Evolutionary conservation across 805 yeast genomes (phyloP).

Genomic region (Kazachstania viticola): DNA sequence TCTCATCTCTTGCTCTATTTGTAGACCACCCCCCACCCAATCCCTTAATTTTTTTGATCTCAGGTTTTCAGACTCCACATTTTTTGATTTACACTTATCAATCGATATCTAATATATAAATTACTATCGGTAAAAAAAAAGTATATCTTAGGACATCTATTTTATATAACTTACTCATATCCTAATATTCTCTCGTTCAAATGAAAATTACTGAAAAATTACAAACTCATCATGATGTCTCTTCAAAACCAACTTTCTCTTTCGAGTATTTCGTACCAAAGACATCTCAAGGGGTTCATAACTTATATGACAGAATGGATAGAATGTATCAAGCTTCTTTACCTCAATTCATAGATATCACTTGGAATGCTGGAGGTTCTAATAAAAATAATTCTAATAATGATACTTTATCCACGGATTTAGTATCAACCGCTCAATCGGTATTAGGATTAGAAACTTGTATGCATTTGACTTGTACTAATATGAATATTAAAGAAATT

Average conservation of each 20-base stretch:
- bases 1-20: too few species aligned
- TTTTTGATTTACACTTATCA: too few species aligned
- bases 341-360: conserved; percentile 88
- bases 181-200: too few species aligned
- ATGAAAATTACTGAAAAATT: conserved; percentile 34
- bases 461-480: conserved; percentile 96
- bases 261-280: conserved; percentile 97
- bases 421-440: conserved; percentile 83
- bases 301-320: conserved; percentile 93
- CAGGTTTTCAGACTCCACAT: too few species aligned
- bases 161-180: too few species aligned
- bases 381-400: conserved; percentile 48
- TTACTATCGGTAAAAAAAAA: too few species aligned
- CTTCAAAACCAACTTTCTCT: conserved; percentile 61
- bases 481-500: conserved; percentile 72
- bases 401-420: conserved; percentile 75
- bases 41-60: too few species aligned
- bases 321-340: conserved; percentile 79
- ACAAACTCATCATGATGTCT: conserved; percentile 22
- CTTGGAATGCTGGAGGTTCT: conserved; percentile 98
- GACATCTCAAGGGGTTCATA: conserved; percentile 93
- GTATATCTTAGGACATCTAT: too few species aligned
- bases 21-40: too few species aligned
- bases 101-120: too few species aligned
- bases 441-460: conserved; percentile 90